phyloP scores from a whole-genome alignment of 176 grass and related monocot genomes.

The Guadua angustifolia region DNA sequence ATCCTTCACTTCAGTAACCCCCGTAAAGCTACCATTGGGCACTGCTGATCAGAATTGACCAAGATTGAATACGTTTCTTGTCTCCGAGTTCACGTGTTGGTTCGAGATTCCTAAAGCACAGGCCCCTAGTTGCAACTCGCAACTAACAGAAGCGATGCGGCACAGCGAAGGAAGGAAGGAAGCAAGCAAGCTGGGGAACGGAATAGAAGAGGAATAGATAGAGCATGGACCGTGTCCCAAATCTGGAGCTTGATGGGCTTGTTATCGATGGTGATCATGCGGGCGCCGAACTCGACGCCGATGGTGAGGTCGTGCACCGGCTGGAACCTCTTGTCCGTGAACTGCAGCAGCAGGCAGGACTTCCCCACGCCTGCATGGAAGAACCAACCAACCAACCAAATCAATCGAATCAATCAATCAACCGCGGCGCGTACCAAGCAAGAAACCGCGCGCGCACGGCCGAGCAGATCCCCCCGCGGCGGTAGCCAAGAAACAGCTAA shows the following conservation, averaged over 20 bases:
- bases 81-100: background rate
- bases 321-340: constrained; percentile 86
- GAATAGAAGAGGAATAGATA: background rate
- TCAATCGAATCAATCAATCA: background rate
- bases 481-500: background rate
- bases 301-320: constrained; percentile 87
- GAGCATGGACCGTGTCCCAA: constrained; percentile 70
- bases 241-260: constrained; percentile 90
- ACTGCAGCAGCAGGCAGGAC: constrained; percentile 85
- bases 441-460: background rate
- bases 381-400: background rate
- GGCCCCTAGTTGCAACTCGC: background rate
- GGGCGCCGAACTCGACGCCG: constrained; percentile 79
- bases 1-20: background rate
- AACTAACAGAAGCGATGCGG: background rate
- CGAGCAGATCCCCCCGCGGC: background rate
- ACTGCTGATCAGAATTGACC: background rate
- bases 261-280: constrained; percentile 82
- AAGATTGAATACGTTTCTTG: constrained; percentile 12
- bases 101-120: background rate
- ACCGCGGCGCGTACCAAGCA: background rate
- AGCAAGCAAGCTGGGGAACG: too few species aligned
- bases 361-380: constrained; percentile 75
- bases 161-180: background rate
- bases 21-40: background rate